A percentile compares a stretch with the other conserved stretches of the same genome.
phyloP scores from a whole-genome alignment of 2,329 filamentous ascomycete species.

The Arthrobotrys pseudoclavata region DNA sequence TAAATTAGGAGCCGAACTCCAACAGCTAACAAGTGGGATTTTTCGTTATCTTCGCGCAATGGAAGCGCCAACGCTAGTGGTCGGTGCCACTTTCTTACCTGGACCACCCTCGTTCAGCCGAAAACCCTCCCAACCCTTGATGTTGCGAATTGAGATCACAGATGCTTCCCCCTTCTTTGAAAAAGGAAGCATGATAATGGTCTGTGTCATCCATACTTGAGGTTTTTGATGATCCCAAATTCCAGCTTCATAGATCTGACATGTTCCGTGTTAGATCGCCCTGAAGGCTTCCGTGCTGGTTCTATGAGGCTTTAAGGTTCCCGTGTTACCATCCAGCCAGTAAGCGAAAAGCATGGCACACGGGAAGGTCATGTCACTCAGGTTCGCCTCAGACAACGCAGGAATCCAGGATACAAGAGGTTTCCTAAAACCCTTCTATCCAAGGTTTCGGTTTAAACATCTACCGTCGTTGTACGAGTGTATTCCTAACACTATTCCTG shows the following conservation, averaged over 20 bases:
- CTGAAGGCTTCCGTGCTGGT: constrained; percentile 4
- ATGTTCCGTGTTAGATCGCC: constrained; percentile 4
- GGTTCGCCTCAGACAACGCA: constrained; percentile 32
- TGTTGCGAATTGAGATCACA: constrained; percentile 12
- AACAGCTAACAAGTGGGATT: constrained; percentile 2
- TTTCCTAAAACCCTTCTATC: constrained; percentile 12
- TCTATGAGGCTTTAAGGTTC: constrained; percentile 19
- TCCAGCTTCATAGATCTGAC: constrained; percentile 14
- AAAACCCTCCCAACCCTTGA: constrained; percentile 2
- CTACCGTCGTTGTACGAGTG: constrained; percentile 1
- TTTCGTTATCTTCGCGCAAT: constrained; percentile 35
- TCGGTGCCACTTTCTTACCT: constrained; percentile 21
- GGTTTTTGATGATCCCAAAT: not conserved
- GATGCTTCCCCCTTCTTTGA: not conserved
- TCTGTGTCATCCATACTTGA: constrained; percentile 15
- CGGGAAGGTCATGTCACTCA: constrained; percentile 29
- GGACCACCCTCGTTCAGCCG: constrained; percentile 28
- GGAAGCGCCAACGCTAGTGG: constrained; percentile 41
- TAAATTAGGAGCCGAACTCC: constrained; percentile 44
- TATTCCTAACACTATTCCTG: not conserved
- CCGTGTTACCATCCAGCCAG: constrained; percentile 28
- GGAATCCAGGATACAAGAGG: constrained; percentile 25
- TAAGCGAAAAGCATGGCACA: constrained; percentile 46
- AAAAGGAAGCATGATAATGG: constrained; percentile 14
- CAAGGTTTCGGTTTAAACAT: not conserved